Evolutionary conservation across 345 rosid species (phyloP), one percentile per base, ranked within the genome.

Genomic region (Heritiera fomes): DNA sequence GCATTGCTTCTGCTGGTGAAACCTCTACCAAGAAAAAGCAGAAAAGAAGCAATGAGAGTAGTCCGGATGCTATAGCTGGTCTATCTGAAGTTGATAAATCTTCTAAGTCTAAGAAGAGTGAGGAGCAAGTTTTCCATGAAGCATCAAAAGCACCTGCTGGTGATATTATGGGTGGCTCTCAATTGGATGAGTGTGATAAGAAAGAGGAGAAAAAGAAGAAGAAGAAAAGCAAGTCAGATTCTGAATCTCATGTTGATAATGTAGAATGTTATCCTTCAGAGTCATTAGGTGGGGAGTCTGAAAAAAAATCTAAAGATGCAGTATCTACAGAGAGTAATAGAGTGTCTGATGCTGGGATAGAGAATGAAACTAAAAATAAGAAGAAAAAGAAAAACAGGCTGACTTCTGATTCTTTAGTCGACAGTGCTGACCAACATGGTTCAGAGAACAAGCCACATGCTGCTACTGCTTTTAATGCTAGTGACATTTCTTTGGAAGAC

Each of bases 151-250:
- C 78, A n/a, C 69, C 75, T 71, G 43, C 84, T 55, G 67, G 34
- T 66, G 78, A 38, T 67, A 23, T 30, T 77, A 13, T 20, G 8
- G 61, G 10, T 63, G 47, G 28, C 18, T 46, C 38, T 8, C 77
- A 78, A 61, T 34, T 62, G 23, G 53, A 32, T 47, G 78, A 78
- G 14, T 60, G 56, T 69, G 78, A 61, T 6, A 77, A 74, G 70
- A 89, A 88, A 82, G 62, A 43, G n/a, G 87, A 84, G 78, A 81
- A 86, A 50, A 86, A 88, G 77, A 87, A 63, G 81, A 89, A 87
- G 73, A 91, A 88, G 81, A 84, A 87, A 79, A 38, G 69, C 56
- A 80, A 83, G 68, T 7, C 71, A 71, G 89, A 76, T 55, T 38
- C 79, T 47, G 59, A 41, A 15, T 78, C 68, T 41, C 41, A 40